Evolutionary conservation across 2,329 filamentous ascomycete genomes (phyloP).

Genomic region (Xylariaceae sp.): DNA sequence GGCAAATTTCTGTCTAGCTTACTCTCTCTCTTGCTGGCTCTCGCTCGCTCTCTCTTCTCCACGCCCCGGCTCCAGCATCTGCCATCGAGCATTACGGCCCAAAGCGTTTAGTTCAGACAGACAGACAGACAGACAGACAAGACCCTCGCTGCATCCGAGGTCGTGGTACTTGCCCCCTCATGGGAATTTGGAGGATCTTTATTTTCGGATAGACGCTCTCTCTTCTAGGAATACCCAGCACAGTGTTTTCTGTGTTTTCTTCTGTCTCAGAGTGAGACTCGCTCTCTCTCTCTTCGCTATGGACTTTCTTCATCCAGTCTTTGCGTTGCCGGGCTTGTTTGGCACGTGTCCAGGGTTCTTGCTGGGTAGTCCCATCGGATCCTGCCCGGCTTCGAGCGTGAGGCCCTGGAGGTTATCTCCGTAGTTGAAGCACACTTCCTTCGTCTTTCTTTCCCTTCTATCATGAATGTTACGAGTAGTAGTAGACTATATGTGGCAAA

Average conservation of each 20-base stretch:
- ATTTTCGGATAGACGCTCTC: not conserved
- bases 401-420: not conserved
- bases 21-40: not conserved
- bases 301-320: not conserved
- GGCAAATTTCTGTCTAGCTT: slow-evolving; percentile 8
- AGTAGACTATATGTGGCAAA: not conserved
- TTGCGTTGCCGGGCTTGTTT: slow-evolving; percentile 6
- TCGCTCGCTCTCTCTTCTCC: not conserved
- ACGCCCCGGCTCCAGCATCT: not conserved
- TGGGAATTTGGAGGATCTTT: not conserved
- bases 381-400: slow-evolving; percentile 1
- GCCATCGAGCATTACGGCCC: slow-evolving; percentile 7
- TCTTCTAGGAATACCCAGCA: slow-evolving; percentile 3
- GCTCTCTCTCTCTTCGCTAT: no score
- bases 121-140: no score
- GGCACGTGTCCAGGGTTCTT: slow-evolving; percentile 15
- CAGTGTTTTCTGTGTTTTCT: not conserved
- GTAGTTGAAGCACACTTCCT: not conserved
- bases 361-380: not conserved
- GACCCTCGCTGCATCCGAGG: slow-evolving; percentile 7
- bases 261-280: slow-evolving; percentile 15
- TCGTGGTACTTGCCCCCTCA: slow-evolving; percentile 1
- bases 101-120: slow-evolving; percentile 3
- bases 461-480: not conserved
- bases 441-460: not conserved